Conservation (phyloP, 2,329 filamentous ascomycete genomes). For the Setomelanomma holmii region DNA sequence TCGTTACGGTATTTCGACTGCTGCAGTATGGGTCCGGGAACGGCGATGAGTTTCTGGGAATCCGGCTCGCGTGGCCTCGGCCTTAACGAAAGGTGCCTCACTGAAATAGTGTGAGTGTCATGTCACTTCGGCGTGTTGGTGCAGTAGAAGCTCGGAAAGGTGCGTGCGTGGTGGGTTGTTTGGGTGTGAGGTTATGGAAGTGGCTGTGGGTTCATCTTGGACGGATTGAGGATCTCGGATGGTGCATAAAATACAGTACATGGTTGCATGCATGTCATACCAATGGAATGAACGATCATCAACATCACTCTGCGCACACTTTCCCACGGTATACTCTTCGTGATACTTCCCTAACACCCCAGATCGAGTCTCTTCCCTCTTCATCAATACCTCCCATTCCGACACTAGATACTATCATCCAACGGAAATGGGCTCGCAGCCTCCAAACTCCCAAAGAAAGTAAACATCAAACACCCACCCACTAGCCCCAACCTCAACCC, state of each 20-base stretch:
- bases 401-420: background rate
- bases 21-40: slow-evolving; percentile 18
- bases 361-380: too few relatives aligned
- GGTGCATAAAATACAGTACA: too few relatives aligned
- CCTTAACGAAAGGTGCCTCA: slow-evolving; percentile 16
- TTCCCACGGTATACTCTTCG: too few relatives aligned
- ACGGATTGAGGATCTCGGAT: too few relatives aligned
- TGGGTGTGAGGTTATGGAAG: background rate
- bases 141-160: slow-evolving; percentile 20
- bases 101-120: slow-evolving; percentile 9
- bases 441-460: slow-evolving; percentile 23
- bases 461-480: slow-evolving; percentile 16
- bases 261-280: too few relatives aligned
- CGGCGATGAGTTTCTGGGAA: slow-evolving; percentile 16
- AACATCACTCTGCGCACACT: too few relatives aligned
- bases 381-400: background rate
- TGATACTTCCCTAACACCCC: too few relatives aligned
- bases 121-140: slow-evolving; percentile 18
- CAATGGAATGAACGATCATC: too few relatives aligned
- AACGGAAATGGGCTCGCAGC: slow-evolving; percentile 21
- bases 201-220: background rate
- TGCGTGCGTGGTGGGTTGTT: slow-evolving; percentile 8
- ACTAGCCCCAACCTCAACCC: slow-evolving; percentile 15
- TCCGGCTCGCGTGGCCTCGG: slow-evolving; percentile 17
- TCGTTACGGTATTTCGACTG: slow-evolving; percentile 1